phyloP scores from a whole-genome alignment of 1,284 basidiomycete species.

The Rhodotorula sp. region DNA sequence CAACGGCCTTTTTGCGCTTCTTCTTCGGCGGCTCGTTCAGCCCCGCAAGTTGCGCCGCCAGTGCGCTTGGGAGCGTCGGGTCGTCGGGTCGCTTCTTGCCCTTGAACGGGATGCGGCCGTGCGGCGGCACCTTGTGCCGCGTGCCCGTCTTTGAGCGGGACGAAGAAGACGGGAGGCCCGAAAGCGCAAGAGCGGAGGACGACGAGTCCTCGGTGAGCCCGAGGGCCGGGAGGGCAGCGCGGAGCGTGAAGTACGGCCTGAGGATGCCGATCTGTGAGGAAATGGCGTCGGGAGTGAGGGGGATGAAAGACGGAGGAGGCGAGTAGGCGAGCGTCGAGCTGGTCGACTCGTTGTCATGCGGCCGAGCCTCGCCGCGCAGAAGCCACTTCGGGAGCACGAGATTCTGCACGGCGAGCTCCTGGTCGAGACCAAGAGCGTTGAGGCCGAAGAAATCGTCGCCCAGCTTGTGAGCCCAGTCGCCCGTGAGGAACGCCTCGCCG shows the following conservation, averaged over 20 bases:
- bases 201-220: conserved; percentile 41
- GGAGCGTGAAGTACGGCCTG: conserved; percentile 63
- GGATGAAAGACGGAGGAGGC: conserved; percentile 75
- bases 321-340: conserved; percentile 58
- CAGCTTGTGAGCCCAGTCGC: conserved; percentile 80
- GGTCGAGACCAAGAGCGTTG: conserved; percentile 81
- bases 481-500: conserved; percentile 69
- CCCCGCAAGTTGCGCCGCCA: conserved; percentile 1
- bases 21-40: conserved; percentile 15
- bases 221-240: conserved; percentile 28
- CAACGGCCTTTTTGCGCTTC: not conserved
- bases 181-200: not conserved
- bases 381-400: conserved; percentile 78
- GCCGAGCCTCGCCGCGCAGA: conserved; percentile 65
- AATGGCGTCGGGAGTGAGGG: conserved; percentile 65
- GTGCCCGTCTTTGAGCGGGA: conserved; percentile 7
- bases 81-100: conserved; percentile 26
- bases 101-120: conserved; percentile 36
- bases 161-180: not conserved
- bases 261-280: conserved; percentile 82
- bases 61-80: conserved; percentile 16
- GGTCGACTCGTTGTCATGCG: conserved; percentile 3
- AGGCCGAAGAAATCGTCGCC: conserved; percentile 94
- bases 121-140: conserved; percentile 32
- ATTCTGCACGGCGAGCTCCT: conserved; percentile 71